Conservation (phyloP, 345 rosid genomes). For the Pelargonium nanum region DNA sequence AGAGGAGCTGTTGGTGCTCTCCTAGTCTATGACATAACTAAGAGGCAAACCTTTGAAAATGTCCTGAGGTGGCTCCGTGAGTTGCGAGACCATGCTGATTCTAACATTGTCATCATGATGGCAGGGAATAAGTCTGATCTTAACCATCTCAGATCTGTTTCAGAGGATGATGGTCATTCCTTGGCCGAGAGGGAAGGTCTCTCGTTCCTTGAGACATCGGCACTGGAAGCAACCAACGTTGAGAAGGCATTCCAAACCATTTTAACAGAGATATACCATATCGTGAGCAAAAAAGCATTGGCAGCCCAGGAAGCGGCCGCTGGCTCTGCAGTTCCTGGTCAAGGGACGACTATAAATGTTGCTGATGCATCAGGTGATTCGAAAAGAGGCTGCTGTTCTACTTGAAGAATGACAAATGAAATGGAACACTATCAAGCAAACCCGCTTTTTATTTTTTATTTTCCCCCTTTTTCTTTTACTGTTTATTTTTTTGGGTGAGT, state of each 20-base stretch:
- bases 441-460: not conserved
- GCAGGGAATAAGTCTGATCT: conserved; percentile 66
- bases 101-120: conserved; percentile 79
- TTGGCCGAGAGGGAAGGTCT: conserved; percentile 67
- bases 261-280: conserved; percentile 55
- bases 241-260: conserved; percentile 68
- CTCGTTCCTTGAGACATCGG: conserved; percentile 62
- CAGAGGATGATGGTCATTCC: conserved; percentile 41
- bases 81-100: conserved; percentile 62
- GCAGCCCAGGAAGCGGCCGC: conserved; percentile 61
- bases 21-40: conserved; percentile 70
- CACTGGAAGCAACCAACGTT: conserved; percentile 53
- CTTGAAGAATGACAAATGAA: conserved; percentile 17
- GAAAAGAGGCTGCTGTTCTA: conserved; percentile 48
- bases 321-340: conserved; percentile 34
- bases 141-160: conserved; percentile 57
- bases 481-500: not conserved
- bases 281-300: conserved; percentile 60
- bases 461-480: not conserved
- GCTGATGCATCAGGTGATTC: conserved; percentile 36
- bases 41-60: conserved; percentile 66
- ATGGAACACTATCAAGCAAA: conserved; percentile 12
- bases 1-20: conserved; percentile 79
- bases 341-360: conserved; percentile 57
- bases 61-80: conserved; percentile 66